Conservation (phyloP, 2,329 filamentous ascomycete species). For the Fusarium burgessii region DNA sequence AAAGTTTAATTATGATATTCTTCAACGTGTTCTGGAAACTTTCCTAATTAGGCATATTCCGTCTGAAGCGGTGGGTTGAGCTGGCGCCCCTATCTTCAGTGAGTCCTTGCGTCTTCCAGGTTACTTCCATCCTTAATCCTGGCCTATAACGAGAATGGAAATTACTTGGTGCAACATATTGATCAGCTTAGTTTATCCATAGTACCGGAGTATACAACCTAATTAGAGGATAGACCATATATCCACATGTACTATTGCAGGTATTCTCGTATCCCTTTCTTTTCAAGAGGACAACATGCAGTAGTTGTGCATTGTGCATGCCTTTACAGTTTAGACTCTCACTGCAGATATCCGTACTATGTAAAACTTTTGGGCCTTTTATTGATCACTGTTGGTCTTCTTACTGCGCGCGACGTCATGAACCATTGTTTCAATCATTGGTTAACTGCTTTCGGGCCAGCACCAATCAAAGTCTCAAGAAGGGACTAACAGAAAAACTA, state of each 20-base stretch:
- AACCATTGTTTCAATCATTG: constrained; percentile 30
- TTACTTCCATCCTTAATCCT: constrained; percentile 36
- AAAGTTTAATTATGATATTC: constrained; percentile 19
- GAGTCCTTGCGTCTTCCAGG: constrained; percentile 16
- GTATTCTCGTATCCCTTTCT: constrained; percentile 25
- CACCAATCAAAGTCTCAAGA: constrained; percentile 24
- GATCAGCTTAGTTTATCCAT: constrained; percentile 27
- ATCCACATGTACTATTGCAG: constrained; percentile 18
- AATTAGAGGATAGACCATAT: constrained; percentile 31
- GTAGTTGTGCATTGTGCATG: not conserved
- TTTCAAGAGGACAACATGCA: constrained; percentile 13
- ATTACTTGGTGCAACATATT: constrained; percentile 45
- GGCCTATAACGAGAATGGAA: constrained; percentile 40
- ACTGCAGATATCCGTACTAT: constrained; percentile 4
- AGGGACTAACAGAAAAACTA: constrained; percentile 7
- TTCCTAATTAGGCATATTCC: constrained; percentile 18
- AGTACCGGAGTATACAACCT: constrained; percentile 37
- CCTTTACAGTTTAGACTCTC: not conserved
- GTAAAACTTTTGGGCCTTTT: not conserved
- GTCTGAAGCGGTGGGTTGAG: constrained; percentile 28
- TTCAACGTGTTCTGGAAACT: constrained; percentile 12
- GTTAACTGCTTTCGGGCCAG: not conserved
- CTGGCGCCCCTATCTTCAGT: constrained; percentile 40
- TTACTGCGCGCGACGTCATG: constrained; percentile 14
- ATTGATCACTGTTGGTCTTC: not conserved